phyloP scores from a whole-genome alignment of 768 basidiomycete genomes.

The Kwoniella dejecticola region DNA sequence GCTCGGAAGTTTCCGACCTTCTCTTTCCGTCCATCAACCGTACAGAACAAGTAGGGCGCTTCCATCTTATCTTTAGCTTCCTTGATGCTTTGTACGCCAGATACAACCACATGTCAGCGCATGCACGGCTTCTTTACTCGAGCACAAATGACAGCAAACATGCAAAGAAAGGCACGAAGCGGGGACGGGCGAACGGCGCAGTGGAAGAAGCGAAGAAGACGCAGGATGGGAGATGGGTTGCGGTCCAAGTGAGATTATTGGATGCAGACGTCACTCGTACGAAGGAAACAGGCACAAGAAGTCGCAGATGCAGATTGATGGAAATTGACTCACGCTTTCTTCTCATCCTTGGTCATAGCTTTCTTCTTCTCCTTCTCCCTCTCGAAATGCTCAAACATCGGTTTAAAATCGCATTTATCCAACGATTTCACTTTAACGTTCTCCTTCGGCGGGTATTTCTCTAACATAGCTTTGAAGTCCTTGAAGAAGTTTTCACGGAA shows the following conservation, averaged over 20 bases:
- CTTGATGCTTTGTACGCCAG: too few species aligned
- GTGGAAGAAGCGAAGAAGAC: too few species aligned
- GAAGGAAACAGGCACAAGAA: too few species aligned
- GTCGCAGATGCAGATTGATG: too few species aligned
- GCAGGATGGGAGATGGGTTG: too few species aligned
- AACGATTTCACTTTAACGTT: constrained; percentile 74
- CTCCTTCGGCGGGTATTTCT: constrained; percentile 75
- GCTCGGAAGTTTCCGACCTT: constrained; percentile 98
- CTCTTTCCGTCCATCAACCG: constrained; percentile 95
- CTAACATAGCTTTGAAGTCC: constrained; percentile 77
- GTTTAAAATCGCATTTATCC: constrained; percentile 85
- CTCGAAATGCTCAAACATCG: constrained; percentile 92
- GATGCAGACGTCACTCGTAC: too few species aligned
- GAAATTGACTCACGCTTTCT: constrained; percentile 67
- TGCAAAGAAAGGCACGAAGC: too few species aligned
- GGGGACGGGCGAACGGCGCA: too few species aligned
- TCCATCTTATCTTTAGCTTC: constrained; percentile 80
- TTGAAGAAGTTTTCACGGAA: constrained; percentile 97
- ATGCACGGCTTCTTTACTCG: too few species aligned
- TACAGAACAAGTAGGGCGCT: constrained; percentile 77
- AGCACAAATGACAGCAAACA: too few species aligned
- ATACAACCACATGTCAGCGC: too few species aligned
- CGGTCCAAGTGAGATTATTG: too few species aligned
- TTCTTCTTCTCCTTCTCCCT: constrained; percentile 92
- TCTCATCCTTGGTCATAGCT: constrained; percentile 76